Evolutionary conservation across 352 stramenopile species (phyloP).

Genomic region (Phytophthora palmivora): DNA sequence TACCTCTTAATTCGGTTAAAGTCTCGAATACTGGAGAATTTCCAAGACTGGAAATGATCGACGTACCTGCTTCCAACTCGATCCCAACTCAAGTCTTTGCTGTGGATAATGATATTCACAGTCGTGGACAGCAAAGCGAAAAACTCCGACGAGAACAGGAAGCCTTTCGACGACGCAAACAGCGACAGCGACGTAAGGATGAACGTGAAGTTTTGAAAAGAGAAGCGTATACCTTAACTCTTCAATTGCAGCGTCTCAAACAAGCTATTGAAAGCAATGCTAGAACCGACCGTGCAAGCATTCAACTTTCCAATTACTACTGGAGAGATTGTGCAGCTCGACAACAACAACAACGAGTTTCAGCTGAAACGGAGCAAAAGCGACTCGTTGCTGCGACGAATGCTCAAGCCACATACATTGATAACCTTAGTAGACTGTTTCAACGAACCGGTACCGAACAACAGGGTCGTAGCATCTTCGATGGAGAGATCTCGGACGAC

Average conservation of each 20-base stretch:
- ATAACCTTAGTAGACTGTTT: constrained; percentile 1
- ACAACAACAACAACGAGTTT: background rate
- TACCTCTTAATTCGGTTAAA: no score
- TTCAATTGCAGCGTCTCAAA: no score
- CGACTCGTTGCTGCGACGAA: background rate
- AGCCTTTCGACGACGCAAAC: background rate
- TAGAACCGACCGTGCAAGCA: background rate
- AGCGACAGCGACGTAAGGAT: background rate
- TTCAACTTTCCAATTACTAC: constrained; percentile 4
- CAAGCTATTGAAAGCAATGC: constrained; percentile 1
- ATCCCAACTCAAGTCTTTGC: no score
- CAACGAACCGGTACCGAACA: background rate
- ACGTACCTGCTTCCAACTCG: no score
- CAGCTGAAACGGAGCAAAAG: constrained; percentile 11
- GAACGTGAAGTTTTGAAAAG: no score
- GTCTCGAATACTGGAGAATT: no score
- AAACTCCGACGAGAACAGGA: constrained; percentile 1
- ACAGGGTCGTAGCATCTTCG: no score
- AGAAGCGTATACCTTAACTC: no score
- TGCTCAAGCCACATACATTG: constrained; percentile 12
- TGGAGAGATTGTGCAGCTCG: constrained; percentile 13
- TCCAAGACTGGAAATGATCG: no score
- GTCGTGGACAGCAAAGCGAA: background rate
- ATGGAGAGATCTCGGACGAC: background rate
- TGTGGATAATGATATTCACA: no score